phyloP scores from a whole-genome alignment of 345 rosid species.

The Salix caprea region DNA sequence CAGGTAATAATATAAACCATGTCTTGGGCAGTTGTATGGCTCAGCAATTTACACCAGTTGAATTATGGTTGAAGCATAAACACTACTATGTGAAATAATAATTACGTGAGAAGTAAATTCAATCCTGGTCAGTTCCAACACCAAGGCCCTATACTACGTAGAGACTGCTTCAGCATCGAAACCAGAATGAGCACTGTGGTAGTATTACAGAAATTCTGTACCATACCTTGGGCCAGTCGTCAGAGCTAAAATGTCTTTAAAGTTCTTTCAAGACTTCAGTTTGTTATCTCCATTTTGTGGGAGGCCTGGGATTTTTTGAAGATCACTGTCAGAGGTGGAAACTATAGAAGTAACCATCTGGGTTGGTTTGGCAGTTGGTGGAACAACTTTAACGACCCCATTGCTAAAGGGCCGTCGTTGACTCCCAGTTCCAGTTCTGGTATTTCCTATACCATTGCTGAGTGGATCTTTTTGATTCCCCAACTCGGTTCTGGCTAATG shows the following conservation, averaged over 20 bases:
- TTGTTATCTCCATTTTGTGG: constrained; percentile 42
- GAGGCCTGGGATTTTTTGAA: constrained; percentile 32
- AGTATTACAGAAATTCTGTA: not conserved
- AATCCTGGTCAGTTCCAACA: constrained; percentile 22
- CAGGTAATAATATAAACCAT: constrained; percentile 7
- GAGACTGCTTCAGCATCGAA: constrained; percentile 10
- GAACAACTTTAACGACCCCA: constrained; percentile 37
- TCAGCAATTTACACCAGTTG: constrained; percentile 24
- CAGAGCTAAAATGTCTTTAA: constrained; percentile 13
- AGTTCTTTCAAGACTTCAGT: constrained; percentile 30
- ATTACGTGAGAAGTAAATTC: constrained; percentile 15
- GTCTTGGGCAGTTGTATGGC: constrained; percentile 22
- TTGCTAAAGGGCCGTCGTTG: constrained; percentile 42
- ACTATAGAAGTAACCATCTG: constrained; percentile 24
- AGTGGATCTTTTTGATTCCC: constrained; percentile 41
- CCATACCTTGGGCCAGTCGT: constrained; percentile 22
- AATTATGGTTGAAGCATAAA: constrained; percentile 16
- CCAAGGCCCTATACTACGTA: constrained; percentile 7
- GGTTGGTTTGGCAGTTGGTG: constrained; percentile 32
- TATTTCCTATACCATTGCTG: constrained; percentile 32
- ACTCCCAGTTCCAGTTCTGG: constrained; percentile 44
- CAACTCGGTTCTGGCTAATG: constrained; percentile 56
- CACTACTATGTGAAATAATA: constrained; percentile 13
- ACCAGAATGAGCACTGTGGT: constrained; percentile 11
- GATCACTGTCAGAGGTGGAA: constrained; percentile 28